These are phyloP conservation scores for Salvia rosmarinus DNA, from an alignment of 257 asterid genomes.

Conservation along the genomic window DNA sequence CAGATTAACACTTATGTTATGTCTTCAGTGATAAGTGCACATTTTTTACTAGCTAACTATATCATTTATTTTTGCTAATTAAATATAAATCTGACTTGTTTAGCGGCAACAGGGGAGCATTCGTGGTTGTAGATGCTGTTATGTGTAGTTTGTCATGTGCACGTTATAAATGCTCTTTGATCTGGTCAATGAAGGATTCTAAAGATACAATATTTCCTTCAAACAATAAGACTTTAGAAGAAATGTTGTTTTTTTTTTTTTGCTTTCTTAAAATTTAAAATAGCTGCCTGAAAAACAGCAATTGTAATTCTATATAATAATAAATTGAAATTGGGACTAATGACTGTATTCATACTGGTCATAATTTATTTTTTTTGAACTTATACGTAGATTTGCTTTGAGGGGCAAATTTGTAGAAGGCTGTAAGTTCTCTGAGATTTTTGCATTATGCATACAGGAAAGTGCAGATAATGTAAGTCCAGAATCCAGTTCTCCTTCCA, in stretches of 20 bases:
- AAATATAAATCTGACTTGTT: too few relatives aligned
- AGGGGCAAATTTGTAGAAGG: slow-evolving; percentile 96
- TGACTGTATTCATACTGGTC: slow-evolving; percentile 13
- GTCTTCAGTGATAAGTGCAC: slow-evolving; percentile 1
- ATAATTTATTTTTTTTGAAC: slow-evolving; percentile 24
- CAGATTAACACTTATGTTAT: neutral
- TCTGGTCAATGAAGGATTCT: slow-evolving; percentile 2
- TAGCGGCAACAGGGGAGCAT: too few relatives aligned
- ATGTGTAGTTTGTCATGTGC: neutral
- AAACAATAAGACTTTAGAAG: neutral
- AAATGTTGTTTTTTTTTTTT: neutral
- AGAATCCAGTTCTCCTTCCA: too few relatives aligned
- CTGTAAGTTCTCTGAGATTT: too few relatives aligned
- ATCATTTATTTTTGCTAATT: neutral
- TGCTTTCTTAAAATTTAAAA: too few relatives aligned
- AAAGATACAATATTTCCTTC: neutral
- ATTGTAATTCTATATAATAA: neutral
- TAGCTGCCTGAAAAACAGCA: too few relatives aligned
- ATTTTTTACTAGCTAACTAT: neutral
- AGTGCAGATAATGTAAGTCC: too few relatives aligned
- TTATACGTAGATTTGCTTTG: slow-evolving; percentile 66
- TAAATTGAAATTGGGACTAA: neutral
- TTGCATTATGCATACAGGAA: too few relatives aligned
- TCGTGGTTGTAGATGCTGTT: slow-evolving; percentile 3
- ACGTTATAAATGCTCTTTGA: too few relatives aligned